Conservation (phyloP, 768 basidiomycete species). For the Podaxis carcinomalis region DNA sequence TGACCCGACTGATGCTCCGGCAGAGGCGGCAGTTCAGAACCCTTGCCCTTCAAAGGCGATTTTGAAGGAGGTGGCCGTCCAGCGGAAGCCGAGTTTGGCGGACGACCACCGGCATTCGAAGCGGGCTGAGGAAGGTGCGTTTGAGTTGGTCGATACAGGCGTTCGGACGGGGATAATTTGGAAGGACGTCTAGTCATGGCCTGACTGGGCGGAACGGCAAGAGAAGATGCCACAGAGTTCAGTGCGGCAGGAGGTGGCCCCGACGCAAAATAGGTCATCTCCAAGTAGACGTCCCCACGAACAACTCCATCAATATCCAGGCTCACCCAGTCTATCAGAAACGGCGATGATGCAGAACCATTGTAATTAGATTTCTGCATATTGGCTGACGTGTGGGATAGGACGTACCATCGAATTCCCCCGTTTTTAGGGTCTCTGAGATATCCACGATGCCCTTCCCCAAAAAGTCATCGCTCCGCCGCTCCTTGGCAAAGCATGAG, state of each 20-base stretch:
- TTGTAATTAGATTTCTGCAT: background rate
- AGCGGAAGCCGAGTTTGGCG: background rate
- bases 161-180: slow-evolving; percentile 47
- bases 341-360: background rate
- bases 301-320: slow-evolving; percentile 42
- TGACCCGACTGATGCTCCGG: slow-evolving; percentile 22
- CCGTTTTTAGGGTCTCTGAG: slow-evolving; percentile 71
- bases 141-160: slow-evolving; percentile 40
- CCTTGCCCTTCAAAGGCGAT: slow-evolving; percentile 17
- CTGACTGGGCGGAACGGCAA: slow-evolving; percentile 18
- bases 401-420: slow-evolving; percentile 86
- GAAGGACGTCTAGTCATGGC: slow-evolving; percentile 44
- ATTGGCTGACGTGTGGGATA: background rate
- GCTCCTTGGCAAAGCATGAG: slow-evolving; percentile 79
- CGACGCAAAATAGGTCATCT: slow-evolving; percentile 89
- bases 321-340: slow-evolving; percentile 29
- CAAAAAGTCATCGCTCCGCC: slow-evolving; percentile 65
- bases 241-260: slow-evolving; percentile 43
- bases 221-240: slow-evolving; percentile 15
- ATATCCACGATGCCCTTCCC: slow-evolving; percentile 78
- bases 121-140: slow-evolving; percentile 16
- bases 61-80: background rate
- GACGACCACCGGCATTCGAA: slow-evolving; percentile 12
- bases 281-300: slow-evolving; percentile 85
- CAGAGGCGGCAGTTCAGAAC: slow-evolving; percentile 37